Conservation (phyloP, 2,329 filamentous ascomycete genomes). For the Lecanicillium sp. region DNA sequence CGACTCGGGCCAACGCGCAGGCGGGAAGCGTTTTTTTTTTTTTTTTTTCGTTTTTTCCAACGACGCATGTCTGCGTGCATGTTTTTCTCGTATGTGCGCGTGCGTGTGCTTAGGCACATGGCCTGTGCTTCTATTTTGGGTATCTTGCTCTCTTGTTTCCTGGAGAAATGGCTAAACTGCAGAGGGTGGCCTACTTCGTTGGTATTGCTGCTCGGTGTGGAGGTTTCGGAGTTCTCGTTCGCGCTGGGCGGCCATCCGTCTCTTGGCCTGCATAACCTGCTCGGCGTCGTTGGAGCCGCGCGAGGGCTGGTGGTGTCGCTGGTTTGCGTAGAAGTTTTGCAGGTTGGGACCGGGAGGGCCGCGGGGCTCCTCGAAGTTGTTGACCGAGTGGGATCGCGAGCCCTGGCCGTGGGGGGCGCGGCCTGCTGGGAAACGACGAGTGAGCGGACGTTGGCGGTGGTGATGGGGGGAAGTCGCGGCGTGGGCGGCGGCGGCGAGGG, state of each 20-base stretch:
- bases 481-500: too few species aligned
- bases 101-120: too few species aligned
- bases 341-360: conserved; percentile 66
- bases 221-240: conserved; percentile 99
- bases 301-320: conserved; percentile 87
- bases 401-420: conserved; percentile 58
- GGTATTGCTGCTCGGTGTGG: conserved; percentile 99
- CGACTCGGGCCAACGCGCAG: conserved; percentile 12
- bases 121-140: conserved; percentile 31
- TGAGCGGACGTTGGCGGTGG: too few species aligned
- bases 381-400: conserved; percentile 75
- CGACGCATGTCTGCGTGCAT: too few species aligned
- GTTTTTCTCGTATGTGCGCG: too few species aligned
- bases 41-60: too few species aligned
- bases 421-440: conserved; percentile 49
- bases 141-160: conserved; percentile 23
- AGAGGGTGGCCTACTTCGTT: conserved; percentile 91
- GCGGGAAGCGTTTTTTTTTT: conserved; percentile 16
- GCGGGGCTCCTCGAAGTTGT: conserved; percentile 72
- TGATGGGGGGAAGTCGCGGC: too few species aligned
- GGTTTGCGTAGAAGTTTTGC: conserved; percentile 89
- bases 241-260: conserved; percentile 97
- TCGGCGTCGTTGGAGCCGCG: conserved; percentile 84
- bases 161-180: conserved; percentile 56
- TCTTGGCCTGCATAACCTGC: conserved; percentile 98